Evolutionary conservation across 1,139 yeast species (phyloP).

Genomic region (Insectozyma bohioensis): DNA sequence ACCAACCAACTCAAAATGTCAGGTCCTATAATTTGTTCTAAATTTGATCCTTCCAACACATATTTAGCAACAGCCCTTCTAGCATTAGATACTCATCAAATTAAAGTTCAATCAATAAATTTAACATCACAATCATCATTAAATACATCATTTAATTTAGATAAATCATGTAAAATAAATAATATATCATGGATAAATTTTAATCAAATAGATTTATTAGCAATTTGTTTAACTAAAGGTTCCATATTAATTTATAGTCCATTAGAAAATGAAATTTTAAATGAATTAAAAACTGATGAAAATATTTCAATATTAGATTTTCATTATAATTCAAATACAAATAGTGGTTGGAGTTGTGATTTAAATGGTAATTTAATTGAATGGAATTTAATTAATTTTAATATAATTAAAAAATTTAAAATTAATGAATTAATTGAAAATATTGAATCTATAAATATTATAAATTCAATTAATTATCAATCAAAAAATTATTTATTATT

Average conservation of each 20-base stretch:
- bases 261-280: conserved; percentile 53
- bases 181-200: conserved; percentile 54
- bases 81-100: conserved; percentile 72
- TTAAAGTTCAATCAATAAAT: conserved; percentile 59
- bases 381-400: conserved; percentile 56
- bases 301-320: conserved; percentile 55
- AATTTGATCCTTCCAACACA: conserved; percentile 57
- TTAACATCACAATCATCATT: conserved; percentile 30
- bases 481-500: conserved; percentile 50
- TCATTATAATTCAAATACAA: conserved; percentile 41
- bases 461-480: conserved; percentile 35
- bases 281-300: conserved; percentile 51
- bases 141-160: conserved; percentile 49
- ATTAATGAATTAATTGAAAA: conserved; percentile 38
- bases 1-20: conserved; percentile 3
- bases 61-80: conserved; percentile 67
- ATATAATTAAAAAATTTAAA: conserved; percentile 41
- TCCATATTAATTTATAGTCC: conserved; percentile 68
- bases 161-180: conserved; percentile 53
- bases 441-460: conserved; percentile 31
- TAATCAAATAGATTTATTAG: conserved; percentile 40
- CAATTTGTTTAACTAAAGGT: conserved; percentile 70
- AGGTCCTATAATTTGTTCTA: conserved; percentile 32
- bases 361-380: conserved; percentile 59
- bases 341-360: conserved; percentile 64